Evolutionary conservation across 805 yeast genomes (phyloP).

Genomic region (Yarrowia sp.): DNA sequence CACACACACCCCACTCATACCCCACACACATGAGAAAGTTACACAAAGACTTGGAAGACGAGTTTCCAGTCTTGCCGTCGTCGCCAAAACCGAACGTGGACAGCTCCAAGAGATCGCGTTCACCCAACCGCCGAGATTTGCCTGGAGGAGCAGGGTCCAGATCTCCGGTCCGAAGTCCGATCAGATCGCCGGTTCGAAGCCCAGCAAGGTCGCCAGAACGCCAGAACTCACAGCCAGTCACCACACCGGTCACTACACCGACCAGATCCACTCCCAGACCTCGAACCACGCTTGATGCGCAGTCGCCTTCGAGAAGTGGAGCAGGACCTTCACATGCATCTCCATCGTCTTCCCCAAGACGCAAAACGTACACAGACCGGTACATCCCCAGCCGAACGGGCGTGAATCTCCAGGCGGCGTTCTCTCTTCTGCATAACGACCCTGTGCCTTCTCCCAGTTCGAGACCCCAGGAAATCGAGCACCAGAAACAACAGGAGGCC

Average conservation of each 20-base stretch:
- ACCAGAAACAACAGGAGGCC: constrained; percentile 70
- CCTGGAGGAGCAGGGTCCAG: constrained; percentile 26
- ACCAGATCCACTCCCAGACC: constrained; percentile 16
- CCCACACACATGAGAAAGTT: constrained; percentile 8
- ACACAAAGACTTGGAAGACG: constrained; percentile 37
- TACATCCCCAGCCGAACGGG: constrained; percentile 89
- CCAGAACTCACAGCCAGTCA: constrained; percentile 5
- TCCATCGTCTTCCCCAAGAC: constrained; percentile 14
- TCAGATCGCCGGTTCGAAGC: not conserved
- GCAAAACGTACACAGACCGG: constrained; percentile 70
- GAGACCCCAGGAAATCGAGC: constrained; percentile 56
- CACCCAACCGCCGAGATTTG: constrained; percentile 22
- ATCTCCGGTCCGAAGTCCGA: not conserved
- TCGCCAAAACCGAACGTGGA: constrained; percentile 19
- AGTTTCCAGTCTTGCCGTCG: constrained; percentile 36
- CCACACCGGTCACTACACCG: constrained; percentile 4
- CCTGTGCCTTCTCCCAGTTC: constrained; percentile 44
- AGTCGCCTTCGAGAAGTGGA: not conserved
- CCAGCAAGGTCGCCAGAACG: constrained; percentile 19
- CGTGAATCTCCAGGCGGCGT: constrained; percentile 86
- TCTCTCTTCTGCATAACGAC: constrained; percentile 60
- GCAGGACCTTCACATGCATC: constrained; percentile 13
- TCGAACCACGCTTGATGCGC: not conserved
- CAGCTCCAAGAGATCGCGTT: constrained; percentile 3
- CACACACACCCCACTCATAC: not conserved